These are phyloP conservation scores for Acacia confusa DNA, from an alignment of 306 rosid species.

Conservation along the genomic window DNA sequence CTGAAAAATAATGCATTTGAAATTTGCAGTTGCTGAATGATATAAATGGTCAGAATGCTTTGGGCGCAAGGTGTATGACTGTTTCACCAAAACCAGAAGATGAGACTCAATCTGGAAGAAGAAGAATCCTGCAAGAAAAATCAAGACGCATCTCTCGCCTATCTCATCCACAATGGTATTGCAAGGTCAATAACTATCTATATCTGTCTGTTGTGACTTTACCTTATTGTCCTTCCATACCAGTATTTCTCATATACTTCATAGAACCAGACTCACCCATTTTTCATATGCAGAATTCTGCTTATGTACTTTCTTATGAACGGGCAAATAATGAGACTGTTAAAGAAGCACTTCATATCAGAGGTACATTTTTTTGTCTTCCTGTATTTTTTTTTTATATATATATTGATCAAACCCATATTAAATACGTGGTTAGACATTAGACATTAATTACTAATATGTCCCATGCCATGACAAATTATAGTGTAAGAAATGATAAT, in stretches of 20 bases:
- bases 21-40: slow-evolving; percentile 2
- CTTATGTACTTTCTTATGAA: not conserved
- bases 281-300: not conserved
- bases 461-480: no score
- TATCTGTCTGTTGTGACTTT: not conserved
- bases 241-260: no score
- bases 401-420: not conserved
- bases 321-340: slow-evolving; percentile 2
- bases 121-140: not conserved
- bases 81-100: slow-evolving; percentile 6
- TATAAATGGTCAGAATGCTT: not conserved
- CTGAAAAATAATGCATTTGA: not conserved
- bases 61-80: not conserved
- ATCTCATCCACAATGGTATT: not conserved
- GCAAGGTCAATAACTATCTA: not conserved
- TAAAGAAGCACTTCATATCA: not conserved
- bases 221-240: not conserved
- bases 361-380: not conserved
- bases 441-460: no score
- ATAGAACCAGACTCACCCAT: not conserved
- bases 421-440: no score
- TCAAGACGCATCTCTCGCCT: not conserved
- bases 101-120: not conserved
- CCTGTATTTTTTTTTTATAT: not conserved
- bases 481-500: no score